Percentiles rank a stretch among this genome's conserved stretches.
phyloP scores from a whole-genome alignment of 1,139 yeast genomes.

The Blastobotrys ciferrii region DNA sequence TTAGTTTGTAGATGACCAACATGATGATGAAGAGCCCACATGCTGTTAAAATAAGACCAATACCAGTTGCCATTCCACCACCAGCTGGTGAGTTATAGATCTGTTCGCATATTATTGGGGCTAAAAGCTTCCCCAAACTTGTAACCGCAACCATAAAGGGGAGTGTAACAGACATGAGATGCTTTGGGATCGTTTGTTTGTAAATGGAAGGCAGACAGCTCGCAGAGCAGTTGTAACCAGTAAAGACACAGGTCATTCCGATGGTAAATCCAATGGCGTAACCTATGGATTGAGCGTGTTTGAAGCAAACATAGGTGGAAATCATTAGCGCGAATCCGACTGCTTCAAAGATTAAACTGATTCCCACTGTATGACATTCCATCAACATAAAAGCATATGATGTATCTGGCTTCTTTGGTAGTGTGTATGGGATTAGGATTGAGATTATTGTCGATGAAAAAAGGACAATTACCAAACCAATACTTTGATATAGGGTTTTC shows the following conservation, averaged over 20 bases:
- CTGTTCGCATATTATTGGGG: conserved; percentile 2
- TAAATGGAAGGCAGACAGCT: conserved; percentile 3
- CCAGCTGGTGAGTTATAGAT: conserved; percentile 6
- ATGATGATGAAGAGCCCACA: conserved; percentile 3
- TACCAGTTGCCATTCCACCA: conserved; percentile 1
- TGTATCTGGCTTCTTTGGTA: not conserved
- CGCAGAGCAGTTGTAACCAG: conserved; percentile 3
- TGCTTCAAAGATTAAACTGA: not conserved
- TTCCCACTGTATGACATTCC: not conserved
- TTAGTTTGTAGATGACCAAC: no score
- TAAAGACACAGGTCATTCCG: not conserved
- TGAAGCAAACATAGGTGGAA: not conserved
- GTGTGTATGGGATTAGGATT: not conserved
- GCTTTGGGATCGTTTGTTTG: conserved; percentile 3
- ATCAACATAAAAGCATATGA: not conserved
- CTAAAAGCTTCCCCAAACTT: conserved; percentile 6
- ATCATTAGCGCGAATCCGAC: not conserved
- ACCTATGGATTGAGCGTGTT: not conserved
- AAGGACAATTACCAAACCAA: not conserved
- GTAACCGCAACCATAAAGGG: conserved; percentile 4
- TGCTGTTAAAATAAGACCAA: conserved; percentile 1
- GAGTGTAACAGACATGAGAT: not conserved
- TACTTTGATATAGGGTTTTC: conserved; percentile 1
- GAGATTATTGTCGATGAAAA: not conserved
- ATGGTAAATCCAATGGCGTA: conserved; percentile 2